These are phyloP conservation scores for Neurospora sp. DNA, from an alignment of 495 filamentous ascomycete species.

Conservation along the genomic window DNA sequence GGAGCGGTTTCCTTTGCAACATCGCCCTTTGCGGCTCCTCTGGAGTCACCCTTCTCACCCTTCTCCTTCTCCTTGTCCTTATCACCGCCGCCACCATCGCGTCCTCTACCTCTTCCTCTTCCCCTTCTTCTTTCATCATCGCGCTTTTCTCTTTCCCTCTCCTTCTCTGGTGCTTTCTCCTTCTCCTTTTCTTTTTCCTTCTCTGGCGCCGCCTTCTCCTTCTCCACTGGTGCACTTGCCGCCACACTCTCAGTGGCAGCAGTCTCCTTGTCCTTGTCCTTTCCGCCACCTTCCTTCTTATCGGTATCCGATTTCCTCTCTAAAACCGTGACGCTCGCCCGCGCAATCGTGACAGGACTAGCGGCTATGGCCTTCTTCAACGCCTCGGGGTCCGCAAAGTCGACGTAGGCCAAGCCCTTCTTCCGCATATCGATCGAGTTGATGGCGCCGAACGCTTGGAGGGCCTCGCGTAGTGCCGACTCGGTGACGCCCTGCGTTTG, in stretches of 20 bases:
- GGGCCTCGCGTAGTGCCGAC: slow-evolving; percentile 57
- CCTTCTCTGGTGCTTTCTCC: slow-evolving; percentile 2
- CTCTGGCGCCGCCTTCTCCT: background rate
- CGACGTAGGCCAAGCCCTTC: slow-evolving; percentile 86
- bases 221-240: background rate
- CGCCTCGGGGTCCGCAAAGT: slow-evolving; percentile 61
- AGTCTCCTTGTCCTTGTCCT: background rate
- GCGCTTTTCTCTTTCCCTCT: slow-evolving; percentile 5
- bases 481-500: slow-evolving; percentile 87
- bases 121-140: slow-evolving; percentile 5
- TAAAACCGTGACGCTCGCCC: slow-evolving; percentile 76
- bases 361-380: slow-evolving; percentile 70
- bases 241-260: background rate
- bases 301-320: slow-evolving; percentile 57
- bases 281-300: slow-evolving; percentile 13
- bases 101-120: slow-evolving; percentile 14
- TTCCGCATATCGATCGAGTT: slow-evolving; percentile 77
- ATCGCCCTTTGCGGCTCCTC: slow-evolving; percentile 1
- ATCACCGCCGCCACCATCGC: slow-evolving; percentile 6
- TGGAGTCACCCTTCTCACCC: slow-evolving; percentile 5
- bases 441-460: slow-evolving; percentile 60
- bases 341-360: slow-evolving; percentile 69
- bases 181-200: slow-evolving; percentile 5
- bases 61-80: slow-evolving; percentile 3
- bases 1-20: background rate